Base-by-base conservation (phyloP, 345 rosid species). In the Noccaea bulbosa region DNA sequence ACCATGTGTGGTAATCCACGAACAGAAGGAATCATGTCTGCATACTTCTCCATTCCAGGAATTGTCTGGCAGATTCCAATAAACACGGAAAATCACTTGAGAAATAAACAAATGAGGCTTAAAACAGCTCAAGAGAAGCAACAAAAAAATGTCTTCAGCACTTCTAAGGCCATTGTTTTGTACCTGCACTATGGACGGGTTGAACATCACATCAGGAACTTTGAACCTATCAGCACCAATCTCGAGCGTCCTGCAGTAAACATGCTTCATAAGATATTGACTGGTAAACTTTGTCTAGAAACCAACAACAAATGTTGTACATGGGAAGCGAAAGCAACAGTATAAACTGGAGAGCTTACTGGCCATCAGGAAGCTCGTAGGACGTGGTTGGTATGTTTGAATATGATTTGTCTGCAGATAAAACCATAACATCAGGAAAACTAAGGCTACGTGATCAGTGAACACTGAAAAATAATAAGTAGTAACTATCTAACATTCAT, bases 361-460 rank as follows among this genome's bases (percentile, higher is more conserved):
- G 99, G 87, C 99, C 99, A 86, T 95, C 99, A 62, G 99, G 99
- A 79, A 95, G 96, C 84, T 95, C 99, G 53, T 95, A 95, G 6
- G 98, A 84, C 54, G 99, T 95, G 84, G 86, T 95, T 27, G 98
- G 99, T 77, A 95, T 92, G 83, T 95, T 95, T 68, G 99, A 84
- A 72, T 95, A 95, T 37, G 92, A 80, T 66, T 75, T 84, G 76
- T 92, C 99, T 95, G 88, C 77, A 69, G 55, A 57, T 33, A 67
- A 67, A 56, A 39, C 6, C 24, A 62, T 7, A 38, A 69, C 37
- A 67, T 77, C 61, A 74, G 71, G 61, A 40, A 45, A 49, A 46
- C 9, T 37, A 49, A 22, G 43, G 47, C 47, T 69, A 40, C 16
- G 11, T 30, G 65, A 53, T 12, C 17, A 35, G 17, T 54, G 39